Conservation (phyloP, 441 rosid genomes). For the Macaranga tanarius region DNA sequence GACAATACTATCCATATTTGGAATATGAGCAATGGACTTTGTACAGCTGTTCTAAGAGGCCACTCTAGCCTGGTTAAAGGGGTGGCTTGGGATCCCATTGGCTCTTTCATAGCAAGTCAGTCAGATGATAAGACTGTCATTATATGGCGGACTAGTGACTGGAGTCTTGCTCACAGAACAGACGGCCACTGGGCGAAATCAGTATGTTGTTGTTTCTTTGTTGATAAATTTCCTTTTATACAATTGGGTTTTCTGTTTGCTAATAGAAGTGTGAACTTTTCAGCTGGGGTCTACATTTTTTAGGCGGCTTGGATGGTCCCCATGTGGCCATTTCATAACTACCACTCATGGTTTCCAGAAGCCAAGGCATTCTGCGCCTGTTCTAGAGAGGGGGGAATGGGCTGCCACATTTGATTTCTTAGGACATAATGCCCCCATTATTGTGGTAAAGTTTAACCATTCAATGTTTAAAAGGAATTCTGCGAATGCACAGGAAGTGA, state of each 20-base stretch:
- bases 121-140: constrained; percentile 98
- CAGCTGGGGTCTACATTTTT: constrained; percentile 98
- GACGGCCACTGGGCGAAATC: constrained; percentile 99
- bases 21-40: constrained; percentile 90
- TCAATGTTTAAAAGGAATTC: constrained; percentile 75
- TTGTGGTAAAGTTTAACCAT: constrained; percentile 91
- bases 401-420: constrained; percentile 94
- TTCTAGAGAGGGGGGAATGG: constrained; percentile 97
- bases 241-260: constrained; percentile 14
- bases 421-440: constrained; percentile 96
- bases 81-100: constrained; percentile 98
- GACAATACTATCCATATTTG: constrained; percentile 94
- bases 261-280: constrained; percentile 31
- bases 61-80: constrained; percentile 99
- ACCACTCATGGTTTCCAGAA: constrained; percentile 98
- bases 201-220: constrained; percentile 41
- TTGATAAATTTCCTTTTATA: constrained; percentile 16
- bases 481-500: constrained; percentile 52
- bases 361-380: constrained; percentile 99
- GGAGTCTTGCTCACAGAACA: constrained; percentile 97
- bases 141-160: constrained; percentile 97
- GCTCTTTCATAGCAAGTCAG: constrained; percentile 95
- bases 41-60: constrained; percentile 95
- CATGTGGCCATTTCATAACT: constrained; percentile 96
- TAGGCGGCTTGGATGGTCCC: constrained; percentile 99